Conservation (phyloP, 2,329 filamentous ascomycete genomes). For the Aulographum hederae region DNA sequence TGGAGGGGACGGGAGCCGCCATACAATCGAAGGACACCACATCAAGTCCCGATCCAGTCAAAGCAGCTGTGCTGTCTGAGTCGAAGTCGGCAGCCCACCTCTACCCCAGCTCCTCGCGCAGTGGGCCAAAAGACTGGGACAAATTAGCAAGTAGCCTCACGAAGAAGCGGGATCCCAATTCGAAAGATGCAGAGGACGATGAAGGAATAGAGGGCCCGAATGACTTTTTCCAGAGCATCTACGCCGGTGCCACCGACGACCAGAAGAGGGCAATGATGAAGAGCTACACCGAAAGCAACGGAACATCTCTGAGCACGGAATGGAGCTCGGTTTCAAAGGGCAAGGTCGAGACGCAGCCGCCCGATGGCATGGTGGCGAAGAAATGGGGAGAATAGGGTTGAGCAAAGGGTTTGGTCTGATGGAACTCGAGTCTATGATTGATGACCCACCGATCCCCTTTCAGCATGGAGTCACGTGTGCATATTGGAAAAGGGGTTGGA, state of each 20-base stretch:
- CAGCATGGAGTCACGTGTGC: too few species aligned
- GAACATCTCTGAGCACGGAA: constrained; percentile 79
- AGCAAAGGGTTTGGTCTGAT: too few species aligned
- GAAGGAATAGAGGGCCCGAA: constrained; percentile 47
- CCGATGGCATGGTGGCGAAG: constrained; percentile 61
- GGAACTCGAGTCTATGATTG: too few species aligned
- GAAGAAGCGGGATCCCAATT: constrained; percentile 19
- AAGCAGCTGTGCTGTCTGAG: constrained; percentile 8
- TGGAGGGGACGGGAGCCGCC: constrained; percentile 25
- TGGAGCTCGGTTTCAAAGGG: constrained; percentile 66
- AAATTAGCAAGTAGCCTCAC: constrained; percentile 39
- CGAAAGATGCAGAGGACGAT: constrained; percentile 33
- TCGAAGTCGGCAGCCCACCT: constrained; percentile 25
- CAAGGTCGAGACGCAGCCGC: constrained; percentile 53
- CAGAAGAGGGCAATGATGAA: constrained; percentile 93
- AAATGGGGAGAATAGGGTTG: constrained; percentile 40
- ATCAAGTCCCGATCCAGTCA: constrained; percentile 8
- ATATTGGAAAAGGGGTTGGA: too few species aligned
- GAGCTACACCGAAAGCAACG: constrained; percentile 85
- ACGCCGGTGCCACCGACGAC: constrained; percentile 57
- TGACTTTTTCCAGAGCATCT: constrained; percentile 79
- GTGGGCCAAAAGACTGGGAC: constrained; percentile 85
- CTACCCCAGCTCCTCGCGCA: constrained; percentile 76
- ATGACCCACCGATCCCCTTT: too few species aligned
- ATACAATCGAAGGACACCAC: constrained; percentile 5